Evolutionary conservation across 768 basidiomycete genomes (phyloP), one percentile per base, ranked within the genome.

Genomic region (Pleurotus djamor): DNA sequence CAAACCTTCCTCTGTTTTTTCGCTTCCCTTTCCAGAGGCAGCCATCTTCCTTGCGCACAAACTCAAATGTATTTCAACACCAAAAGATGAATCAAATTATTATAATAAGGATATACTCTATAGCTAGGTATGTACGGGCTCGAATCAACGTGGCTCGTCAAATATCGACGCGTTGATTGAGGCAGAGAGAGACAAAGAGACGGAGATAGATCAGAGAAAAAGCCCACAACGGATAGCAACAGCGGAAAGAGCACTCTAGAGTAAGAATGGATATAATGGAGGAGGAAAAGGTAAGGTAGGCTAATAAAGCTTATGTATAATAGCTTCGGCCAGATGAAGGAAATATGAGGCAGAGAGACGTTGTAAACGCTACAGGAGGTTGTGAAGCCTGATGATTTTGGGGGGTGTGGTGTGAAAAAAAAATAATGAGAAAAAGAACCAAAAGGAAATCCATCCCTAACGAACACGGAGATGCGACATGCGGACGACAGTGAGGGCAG

Each of bases 281-380:
- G 21, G 21, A 3, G 21, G 21, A 28, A 28, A 28, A 28, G 21
- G 21, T 28, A 28, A 28, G 21, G 21, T 28, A 28, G 21, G 21
- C 21, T 28, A 28, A 28, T 28, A 28, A 28, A 28, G 21, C 21
- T 28, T 28, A 28, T 28, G 21, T 28, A 28, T 28, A 28, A 28
- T 28, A 28, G 21, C 21, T 28, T 28, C 21, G 21, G 21, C 21
- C 21, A 28, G 21, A 28, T 54, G 35, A 33, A 58, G 38, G 14
- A 10, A 13, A 58, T 17, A 32, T n/a, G 44, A 41, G 43, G 38
- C 16, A 34, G 34, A n/a, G 44, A 28, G 21, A 28, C 21, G 21
- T 28, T 28, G 38, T 58, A 58, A 58, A 58, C 48, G 58, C 58
- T 59, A 59, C 58, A 59, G 58, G 58, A 54, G 21, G 32, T 14